These are phyloP conservation scores for Closterium sp. DNA, from an alignment of 139 green algal species.

Conservation along the genomic window DNA sequence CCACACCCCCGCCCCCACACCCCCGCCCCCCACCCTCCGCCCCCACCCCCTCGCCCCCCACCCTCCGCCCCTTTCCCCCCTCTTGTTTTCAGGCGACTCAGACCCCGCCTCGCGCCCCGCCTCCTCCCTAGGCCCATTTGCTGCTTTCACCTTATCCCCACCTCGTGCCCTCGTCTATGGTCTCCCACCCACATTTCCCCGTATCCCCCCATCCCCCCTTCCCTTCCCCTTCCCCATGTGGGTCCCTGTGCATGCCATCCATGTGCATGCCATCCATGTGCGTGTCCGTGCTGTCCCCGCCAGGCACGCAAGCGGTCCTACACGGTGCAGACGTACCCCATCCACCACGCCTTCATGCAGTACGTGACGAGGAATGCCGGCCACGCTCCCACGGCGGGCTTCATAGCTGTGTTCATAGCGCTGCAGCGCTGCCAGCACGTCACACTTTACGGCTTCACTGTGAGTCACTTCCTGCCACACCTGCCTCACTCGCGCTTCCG, in stretches of 20 bases:
- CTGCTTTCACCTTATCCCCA: too few relatives aligned
- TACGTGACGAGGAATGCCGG: conserved; percentile 28
- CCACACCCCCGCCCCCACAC: too few relatives aligned
- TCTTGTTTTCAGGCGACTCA: too few relatives aligned
- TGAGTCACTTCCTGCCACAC: not conserved
- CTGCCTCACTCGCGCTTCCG: not conserved
- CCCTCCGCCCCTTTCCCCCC: too few relatives aligned
- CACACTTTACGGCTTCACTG: conserved; percentile 48
- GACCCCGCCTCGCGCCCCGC: too few relatives aligned
- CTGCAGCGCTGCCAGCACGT: conserved; percentile 48
- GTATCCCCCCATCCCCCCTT: not conserved
- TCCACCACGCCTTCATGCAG: conserved; percentile 39
- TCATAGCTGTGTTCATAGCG: conserved; percentile 47
- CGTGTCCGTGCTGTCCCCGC: too few relatives aligned
- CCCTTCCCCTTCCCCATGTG: not conserved
- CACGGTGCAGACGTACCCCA: conserved; percentile 14
- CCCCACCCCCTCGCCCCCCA: too few relatives aligned
- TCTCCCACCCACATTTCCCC: too few relatives aligned
- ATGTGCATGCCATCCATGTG: not conserved
- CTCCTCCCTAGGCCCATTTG: too few relatives aligned
- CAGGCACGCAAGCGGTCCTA: conserved; percentile 1
- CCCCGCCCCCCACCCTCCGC: too few relatives aligned
- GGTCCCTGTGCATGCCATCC: not conserved
- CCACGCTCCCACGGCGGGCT: conserved; percentile 35
- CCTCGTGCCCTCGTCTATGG: not conserved